phyloP scores from a whole-genome alignment of 1,284 basidiomycete species.

The Boletus semigastroideus region DNA sequence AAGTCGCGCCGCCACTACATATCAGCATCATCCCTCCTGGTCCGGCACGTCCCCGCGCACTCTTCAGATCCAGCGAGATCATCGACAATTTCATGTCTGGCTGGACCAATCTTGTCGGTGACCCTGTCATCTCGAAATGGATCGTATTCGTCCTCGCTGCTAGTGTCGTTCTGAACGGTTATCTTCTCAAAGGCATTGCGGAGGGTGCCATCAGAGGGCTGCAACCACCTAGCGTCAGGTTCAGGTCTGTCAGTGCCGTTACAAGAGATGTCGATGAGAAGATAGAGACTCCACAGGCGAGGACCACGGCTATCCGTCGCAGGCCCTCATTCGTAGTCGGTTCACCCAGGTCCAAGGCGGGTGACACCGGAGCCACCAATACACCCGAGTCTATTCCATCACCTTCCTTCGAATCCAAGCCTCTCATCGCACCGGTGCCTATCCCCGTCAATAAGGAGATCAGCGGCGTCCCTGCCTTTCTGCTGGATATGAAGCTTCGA shows the following conservation, averaged over 20 bases:
- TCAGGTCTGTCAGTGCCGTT: conserved; percentile 39
- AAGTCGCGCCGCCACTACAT: conserved; percentile 67
- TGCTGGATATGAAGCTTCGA: conserved; percentile 48
- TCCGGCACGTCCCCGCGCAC: conserved; percentile 22
- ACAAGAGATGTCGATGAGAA: conserved; percentile 30
- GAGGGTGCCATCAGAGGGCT: conserved; percentile 41
- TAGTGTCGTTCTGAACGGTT: conserved; percentile 91
- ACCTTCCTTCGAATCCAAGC: conserved; percentile 11
- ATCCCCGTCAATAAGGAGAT: conserved; percentile 19
- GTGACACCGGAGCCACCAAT: conserved; percentile 17
- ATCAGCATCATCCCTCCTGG: conserved; percentile 49
- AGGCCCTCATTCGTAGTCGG: conserved; percentile 30
- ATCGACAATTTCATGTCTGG: conserved; percentile 89
- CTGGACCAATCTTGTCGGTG: conserved; percentile 95
- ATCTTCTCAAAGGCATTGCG: conserved; percentile 83
- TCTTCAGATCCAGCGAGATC: conserved; percentile 33
- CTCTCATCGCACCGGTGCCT: conserved; percentile 29
- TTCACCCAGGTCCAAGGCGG: conserved; percentile 13
- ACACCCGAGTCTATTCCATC: conserved; percentile 20
- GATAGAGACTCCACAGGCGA: conserved; percentile 14
- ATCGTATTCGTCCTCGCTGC: conserved; percentile 88
- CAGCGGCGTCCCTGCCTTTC: conserved; percentile 40
- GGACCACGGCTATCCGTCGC: conserved; percentile 15
- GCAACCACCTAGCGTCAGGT: conserved; percentile 46
- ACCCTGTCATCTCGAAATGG: conserved; percentile 95